Base-by-base conservation (phyloP, 495 filamentous ascomycete genomes). In the Penicillium nucicola region DNA sequence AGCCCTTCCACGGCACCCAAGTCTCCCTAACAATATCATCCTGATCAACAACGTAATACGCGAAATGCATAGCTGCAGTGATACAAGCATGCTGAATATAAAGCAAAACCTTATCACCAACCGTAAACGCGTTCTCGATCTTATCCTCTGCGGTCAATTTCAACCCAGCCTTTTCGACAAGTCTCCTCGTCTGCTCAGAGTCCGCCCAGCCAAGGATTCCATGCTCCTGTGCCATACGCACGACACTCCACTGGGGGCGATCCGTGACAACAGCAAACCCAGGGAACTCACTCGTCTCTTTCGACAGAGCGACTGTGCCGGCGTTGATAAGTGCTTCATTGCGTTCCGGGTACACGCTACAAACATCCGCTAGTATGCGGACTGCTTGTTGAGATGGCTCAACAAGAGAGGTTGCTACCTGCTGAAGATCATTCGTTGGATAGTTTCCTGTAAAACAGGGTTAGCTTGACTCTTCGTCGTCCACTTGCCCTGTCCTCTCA, bases 151-250 rank as follows among this genome's bases (percentile, higher is more conserved):
- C 30, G 9, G 23, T 22, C 13, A 42, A 52, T 10, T 47, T 50
- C 10, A 40, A 48, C 7, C 45, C 45, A 14, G 13, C 19, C 14
- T 40, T 38, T 25, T 19, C 15, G 20, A 48, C 19, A 31, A 48
- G 35, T n/a, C 36, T 32, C 2, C 12, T n/a, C 12, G 45, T 48
- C 35, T 48, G 45, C 3, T 41, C 53, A 15, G 52, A 56, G 13
- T 46, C 33, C 11, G 48, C 47, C 47, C 52, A 57, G 3, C 58
- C 44, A 50, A 88, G 53, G 43, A 86, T 77, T 0, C 83, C 84
- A 66, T 87, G 85, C 61, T 88, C 85, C 64, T 88, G 85, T 43
- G 78, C 79, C 45, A 86, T 76, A 14, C 75, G 71, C 17, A 78
- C 79, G 8, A 88, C 82, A 56, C 79, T 60, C 85, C 84, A 88